phyloP scores from a whole-genome alignment of 306 rosid species.

The Clitoria ternatea region DNA sequence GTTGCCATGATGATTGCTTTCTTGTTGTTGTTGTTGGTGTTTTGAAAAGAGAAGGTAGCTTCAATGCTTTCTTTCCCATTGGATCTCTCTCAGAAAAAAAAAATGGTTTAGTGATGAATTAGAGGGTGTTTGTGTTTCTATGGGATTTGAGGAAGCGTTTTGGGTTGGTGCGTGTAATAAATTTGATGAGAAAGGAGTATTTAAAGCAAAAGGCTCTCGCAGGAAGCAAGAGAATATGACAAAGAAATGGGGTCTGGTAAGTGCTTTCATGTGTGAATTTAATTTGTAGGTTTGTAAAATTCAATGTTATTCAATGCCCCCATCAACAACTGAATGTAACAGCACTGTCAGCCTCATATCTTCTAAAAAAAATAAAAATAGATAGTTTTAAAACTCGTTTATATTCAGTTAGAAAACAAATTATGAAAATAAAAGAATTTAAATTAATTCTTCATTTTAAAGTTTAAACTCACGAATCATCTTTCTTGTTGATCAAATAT shows the following conservation, averaged over 20 bases:
- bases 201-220: slow-evolving; percentile 25
- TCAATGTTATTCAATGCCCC: slow-evolving; percentile 57
- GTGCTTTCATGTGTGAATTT: slow-evolving; percentile 49
- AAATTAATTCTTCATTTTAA: no score
- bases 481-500: no score
- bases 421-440: no score
- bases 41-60: slow-evolving; percentile 46
- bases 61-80: slow-evolving; percentile 57
- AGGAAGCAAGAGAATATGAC: slow-evolving; percentile 27
- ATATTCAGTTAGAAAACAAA: no score
- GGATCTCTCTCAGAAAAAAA: no score
- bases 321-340: slow-evolving; percentile 42
- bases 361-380: neutral
- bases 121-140: neutral
- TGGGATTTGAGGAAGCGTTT: slow-evolving; percentile 21
- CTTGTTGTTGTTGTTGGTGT: slow-evolving; percentile 11
- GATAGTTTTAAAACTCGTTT: no score
- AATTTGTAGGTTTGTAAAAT: slow-evolving; percentile 46
- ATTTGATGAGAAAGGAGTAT: slow-evolving; percentile 36
- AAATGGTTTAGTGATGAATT: no score
- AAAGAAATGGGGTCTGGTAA: slow-evolving; percentile 34
- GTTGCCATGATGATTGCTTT: slow-evolving; percentile 40
- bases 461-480: no score
- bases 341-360: slow-evolving; percentile 17
- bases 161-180: slow-evolving; percentile 37